A percentile compares a stretch with the other conserved stretches of the same genome.
Evolutionary conservation across 345 rosid genomes (phyloP).

Genomic region (Citrus maxima): DNA sequence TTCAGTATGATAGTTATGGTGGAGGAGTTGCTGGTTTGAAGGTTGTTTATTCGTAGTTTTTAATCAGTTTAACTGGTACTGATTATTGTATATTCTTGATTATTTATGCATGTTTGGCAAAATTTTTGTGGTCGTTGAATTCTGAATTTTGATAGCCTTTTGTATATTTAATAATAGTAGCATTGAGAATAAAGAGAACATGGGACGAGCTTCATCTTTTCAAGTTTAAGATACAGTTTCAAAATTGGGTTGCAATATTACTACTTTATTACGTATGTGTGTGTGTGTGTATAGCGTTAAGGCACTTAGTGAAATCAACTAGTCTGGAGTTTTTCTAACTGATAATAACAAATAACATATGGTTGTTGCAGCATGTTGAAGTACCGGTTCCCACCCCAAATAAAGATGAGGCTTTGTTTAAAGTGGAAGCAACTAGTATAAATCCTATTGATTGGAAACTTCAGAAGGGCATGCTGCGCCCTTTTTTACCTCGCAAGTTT

Average conservation of each 20-base stretch:
- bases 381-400: constrained; percentile 49
- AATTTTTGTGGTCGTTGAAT: too few species aligned
- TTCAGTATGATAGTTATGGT: constrained; percentile 37
- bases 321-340: background rate
- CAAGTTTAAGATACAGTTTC: background rate
- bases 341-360: background rate
- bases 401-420: constrained; percentile 55
- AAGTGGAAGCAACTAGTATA: constrained; percentile 51
- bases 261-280: too few species aligned
- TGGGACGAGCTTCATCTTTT: background rate
- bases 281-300: too few species aligned
- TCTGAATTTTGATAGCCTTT: too few species aligned
- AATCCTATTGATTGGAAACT: constrained; percentile 76
- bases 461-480: constrained; percentile 61
- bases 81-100: background rate
- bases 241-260: background rate
- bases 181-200: too few species aligned
- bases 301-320: background rate
- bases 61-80: background rate
- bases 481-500: constrained; percentile 64
- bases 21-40: constrained; percentile 47
- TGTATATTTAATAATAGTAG: too few species aligned
- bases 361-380: constrained; percentile 54
- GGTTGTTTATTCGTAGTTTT: constrained; percentile 17
- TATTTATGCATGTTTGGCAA: too few species aligned